Base-by-base conservation (phyloP, 2,329 filamentous ascomycete genomes). In the Dothistroma pini region DNA sequence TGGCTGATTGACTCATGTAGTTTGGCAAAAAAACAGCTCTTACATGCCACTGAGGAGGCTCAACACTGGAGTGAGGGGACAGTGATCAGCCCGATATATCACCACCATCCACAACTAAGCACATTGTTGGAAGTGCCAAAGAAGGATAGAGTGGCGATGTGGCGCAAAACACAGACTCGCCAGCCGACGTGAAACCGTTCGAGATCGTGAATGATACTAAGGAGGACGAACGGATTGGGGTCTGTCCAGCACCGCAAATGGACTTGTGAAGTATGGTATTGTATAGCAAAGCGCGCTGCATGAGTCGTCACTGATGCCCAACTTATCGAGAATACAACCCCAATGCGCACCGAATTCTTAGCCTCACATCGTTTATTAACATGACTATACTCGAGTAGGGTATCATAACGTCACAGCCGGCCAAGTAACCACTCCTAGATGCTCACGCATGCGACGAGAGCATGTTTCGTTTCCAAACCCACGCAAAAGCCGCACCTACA, bases 401-500 rank as follows among this genome's bases (percentile, higher is more conserved):
- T 53, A 53, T 53, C 51, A 51, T 51, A 51, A 51, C 12, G 11
- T 53, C 25, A 21, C n/a, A 53, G 25, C 25, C 25, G 16, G 16
- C 25, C 12, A n/a, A 16, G 10, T 22, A 32, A 34, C 6, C 25
- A 10, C 29, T 1, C 25, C 21, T 25, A 11, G 21, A 53, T 21
- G 10, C 14, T 35, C n/a, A 53, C 25, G 25, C 4, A n/a, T 32
- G 14, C 9, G 21, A 12, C 48, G 21, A 51, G 19, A 75, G 41
- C 61, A 69, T 54, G 50, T 67, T 78, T 66, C 77, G 78, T 71
- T 81, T 83, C 85, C 85, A 88, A 47, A 87, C 83, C 70, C 85
- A 82, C 9, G 83, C 79, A 9, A 83, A 81, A 10, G 84, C 85
- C 6, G 81, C 83, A 12, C 80, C 82, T 12, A 83, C 84, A 67